Conservation (phyloP, 2,329 filamentous ascomycete species). For the Blastomyces parvus region DNA sequence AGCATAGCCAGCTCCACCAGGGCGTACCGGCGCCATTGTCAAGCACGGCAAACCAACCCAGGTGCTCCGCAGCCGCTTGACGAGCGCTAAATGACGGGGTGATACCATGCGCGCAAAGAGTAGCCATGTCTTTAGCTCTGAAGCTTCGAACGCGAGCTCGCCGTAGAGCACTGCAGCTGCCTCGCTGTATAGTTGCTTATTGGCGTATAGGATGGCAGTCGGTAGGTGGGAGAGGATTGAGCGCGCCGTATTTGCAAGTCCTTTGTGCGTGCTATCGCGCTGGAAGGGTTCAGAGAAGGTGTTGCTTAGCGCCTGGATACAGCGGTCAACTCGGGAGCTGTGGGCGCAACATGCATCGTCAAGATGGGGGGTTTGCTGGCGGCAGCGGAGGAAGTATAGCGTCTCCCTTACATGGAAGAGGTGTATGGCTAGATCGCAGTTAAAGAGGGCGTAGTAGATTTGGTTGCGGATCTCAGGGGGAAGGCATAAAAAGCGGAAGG, state of each 20-base stretch:
- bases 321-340: constrained; percentile 25
- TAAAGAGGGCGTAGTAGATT: constrained; percentile 32
- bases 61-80: constrained; percentile 7
- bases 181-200: constrained; percentile 30
- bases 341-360: constrained; percentile 26
- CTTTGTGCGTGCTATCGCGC: background rate
- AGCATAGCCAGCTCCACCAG: constrained; percentile 5
- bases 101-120: constrained; percentile 24
- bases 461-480: constrained; percentile 32
- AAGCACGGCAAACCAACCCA: constrained; percentile 10
- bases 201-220: constrained; percentile 24
- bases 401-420: constrained; percentile 29
- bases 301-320: constrained; percentile 18
- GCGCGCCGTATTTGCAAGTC: background rate
- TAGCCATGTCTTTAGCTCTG: constrained; percentile 31
- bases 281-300: constrained; percentile 19
- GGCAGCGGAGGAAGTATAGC: constrained; percentile 29
- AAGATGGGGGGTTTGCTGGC: constrained; percentile 16
- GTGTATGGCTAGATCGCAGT: constrained; percentile 25
- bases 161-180: constrained; percentile 24
- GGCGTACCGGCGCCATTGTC: constrained; percentile 8
- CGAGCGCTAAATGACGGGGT: constrained; percentile 13
- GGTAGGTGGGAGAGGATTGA: background rate
- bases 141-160: constrained; percentile 26
- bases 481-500: constrained; percentile 16